Base-by-base conservation (phyloP, 352 stramenopile genomes). In the Aphanomyces invadans region DNA sequence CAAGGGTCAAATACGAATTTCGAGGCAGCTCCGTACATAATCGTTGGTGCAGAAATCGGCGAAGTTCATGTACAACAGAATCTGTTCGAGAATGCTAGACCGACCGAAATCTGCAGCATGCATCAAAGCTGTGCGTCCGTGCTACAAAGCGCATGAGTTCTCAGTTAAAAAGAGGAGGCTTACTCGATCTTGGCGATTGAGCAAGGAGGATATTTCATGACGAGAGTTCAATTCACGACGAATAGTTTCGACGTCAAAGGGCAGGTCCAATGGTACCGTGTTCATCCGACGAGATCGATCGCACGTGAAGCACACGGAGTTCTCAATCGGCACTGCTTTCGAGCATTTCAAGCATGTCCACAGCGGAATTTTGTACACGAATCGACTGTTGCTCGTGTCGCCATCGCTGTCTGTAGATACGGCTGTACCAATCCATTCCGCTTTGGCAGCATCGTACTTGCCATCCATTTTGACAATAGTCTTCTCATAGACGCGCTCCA, bases 101-200 rank as follows among this genome's bases (percentile, higher is more conserved):
- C 44, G 60, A 19, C 23, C 42, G 10, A 45, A 25, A 19, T 51
- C 48, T 4, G 42, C 60, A 0, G 57, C 57, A 21, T 42, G 42
- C 57, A 65, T 65, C 23, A 65, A 28, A 15, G 57, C 57, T 2
- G 57, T 53, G 2, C 57, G 57, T 29, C 45, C 57, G 11, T 53
- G 21, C 29, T 65, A 52, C 44, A 45, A 45, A n/a, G n/a, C n/a
- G n/a, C n/a, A n/a, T n/a, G n/a, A n/a, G n/a, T n/a, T 45, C 9
- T 45, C 38, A 45, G 9, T 9, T 45, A 42, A 42, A 42, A 42
- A 15, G 36, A 42, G 7, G 36, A 42, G 36, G 15, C 36, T n/a
- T 52, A 52, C 44, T 19, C 12, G 29, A 21, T 65, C 57, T 29
- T 52, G 3, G 23, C 33, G 31, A 36, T 65, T 65, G 57, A 65